A percentile compares a stretch with the other conserved stretches of the same genome.
Conservation (phyloP, 176 grass and related monocot species). For the Aegilops speltoides region DNA sequence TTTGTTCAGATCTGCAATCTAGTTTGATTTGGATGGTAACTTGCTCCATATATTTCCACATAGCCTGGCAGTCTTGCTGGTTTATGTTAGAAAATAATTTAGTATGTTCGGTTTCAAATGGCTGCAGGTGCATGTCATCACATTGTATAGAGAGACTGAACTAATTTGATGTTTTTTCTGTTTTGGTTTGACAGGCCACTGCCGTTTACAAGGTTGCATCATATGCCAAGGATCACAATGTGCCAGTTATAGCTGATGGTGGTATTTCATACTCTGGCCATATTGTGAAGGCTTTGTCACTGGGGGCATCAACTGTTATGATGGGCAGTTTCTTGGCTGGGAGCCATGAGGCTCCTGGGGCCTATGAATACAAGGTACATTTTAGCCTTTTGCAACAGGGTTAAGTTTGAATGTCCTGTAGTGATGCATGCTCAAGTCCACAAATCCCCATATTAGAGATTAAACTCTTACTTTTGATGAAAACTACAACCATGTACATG, state of each 20-base stretch:
- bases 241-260: constrained; percentile 92
- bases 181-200: constrained; percentile 61
- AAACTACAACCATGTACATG: constrained; percentile 15
- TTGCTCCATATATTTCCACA: background rate
- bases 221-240: constrained; percentile 81
- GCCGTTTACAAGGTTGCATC: constrained; percentile 96
- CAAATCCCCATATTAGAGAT: background rate
- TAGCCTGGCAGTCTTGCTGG: background rate
- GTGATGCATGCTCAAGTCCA: background rate
- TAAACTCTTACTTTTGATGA: background rate
- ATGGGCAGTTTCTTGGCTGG: constrained; percentile 97
- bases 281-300: constrained; percentile 85
- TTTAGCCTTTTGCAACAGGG: background rate
- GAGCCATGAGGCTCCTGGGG: constrained; percentile 87
- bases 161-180: constrained; percentile 6
- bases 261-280: constrained; percentile 97
- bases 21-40: constrained; percentile 11
- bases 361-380: constrained; percentile 69
- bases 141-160: background rate
- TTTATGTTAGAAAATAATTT: background rate
- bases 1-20: background rate
- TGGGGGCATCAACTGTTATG: constrained; percentile 92
- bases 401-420: background rate
- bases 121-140: background rate
- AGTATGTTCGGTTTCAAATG: background rate